phyloP scores from a whole-genome alignment of 306 rosid genomes.

The Rubus idaeus region DNA sequence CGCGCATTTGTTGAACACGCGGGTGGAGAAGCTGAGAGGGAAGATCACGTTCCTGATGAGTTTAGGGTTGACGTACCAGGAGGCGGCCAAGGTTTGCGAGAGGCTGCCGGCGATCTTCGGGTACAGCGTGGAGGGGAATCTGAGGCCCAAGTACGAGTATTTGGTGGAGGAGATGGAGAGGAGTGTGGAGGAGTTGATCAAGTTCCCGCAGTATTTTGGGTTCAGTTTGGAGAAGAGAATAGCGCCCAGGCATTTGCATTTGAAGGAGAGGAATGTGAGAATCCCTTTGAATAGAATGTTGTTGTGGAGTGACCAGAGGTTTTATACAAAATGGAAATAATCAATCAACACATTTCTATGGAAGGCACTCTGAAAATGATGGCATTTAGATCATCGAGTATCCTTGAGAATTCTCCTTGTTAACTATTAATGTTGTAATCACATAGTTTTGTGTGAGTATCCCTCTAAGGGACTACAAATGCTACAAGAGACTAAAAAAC shows the following conservation, averaged over 20 bases:
- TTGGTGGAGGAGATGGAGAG: constrained; percentile 67
- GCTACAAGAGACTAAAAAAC: no score
- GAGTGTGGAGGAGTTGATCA: constrained; percentile 60
- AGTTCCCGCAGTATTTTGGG: constrained; percentile 76
- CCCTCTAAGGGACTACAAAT: no score
- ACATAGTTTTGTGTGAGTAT: no score
- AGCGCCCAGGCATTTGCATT: constrained; percentile 66
- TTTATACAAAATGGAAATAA: constrained; percentile 58
- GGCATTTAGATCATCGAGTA: not conserved
- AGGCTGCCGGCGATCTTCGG: constrained; percentile 76
- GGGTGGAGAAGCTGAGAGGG: constrained; percentile 52
- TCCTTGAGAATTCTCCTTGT: not conserved
- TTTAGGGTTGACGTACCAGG: constrained; percentile 52
- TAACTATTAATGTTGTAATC: no score
- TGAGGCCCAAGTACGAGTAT: constrained; percentile 61
- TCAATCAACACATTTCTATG: not conserved
- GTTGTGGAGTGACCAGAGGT: constrained; percentile 61
- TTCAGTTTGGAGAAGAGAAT: constrained; percentile 71
- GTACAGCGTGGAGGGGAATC: constrained; percentile 58
- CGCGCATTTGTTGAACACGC: constrained; percentile 69
- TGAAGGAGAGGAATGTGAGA: constrained; percentile 50
- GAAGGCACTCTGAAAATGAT: not conserved
- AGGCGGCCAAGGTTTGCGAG: constrained; percentile 44
- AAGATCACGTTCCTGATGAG: constrained; percentile 51
- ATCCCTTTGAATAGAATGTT: constrained; percentile 73